phyloP scores from a whole-genome alignment of 441 rosid genomes.

The Gossypium gossypioides region DNA sequence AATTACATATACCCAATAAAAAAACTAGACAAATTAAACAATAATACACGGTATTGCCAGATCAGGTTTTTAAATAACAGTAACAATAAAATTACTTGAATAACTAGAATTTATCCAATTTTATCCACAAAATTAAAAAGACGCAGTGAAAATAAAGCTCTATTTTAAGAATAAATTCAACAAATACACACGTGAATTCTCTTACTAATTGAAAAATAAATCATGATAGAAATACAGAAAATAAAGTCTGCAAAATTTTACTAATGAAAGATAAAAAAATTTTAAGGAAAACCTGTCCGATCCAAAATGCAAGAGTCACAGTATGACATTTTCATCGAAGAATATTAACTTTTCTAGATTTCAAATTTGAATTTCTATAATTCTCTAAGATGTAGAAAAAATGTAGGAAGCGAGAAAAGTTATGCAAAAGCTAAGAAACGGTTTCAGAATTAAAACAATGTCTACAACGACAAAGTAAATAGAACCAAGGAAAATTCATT shows the following conservation, averaged over 20 bases:
- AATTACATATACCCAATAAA: conserved; percentile 30
- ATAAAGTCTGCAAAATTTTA: not conserved
- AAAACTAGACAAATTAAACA: conserved; percentile 14
- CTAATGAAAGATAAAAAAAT: not conserved
- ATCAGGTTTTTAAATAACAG: not conserved
- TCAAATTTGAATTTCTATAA: not conserved
- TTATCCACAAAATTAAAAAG: conserved; percentile 6
- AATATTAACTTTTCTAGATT: not conserved
- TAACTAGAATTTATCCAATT: not conserved
- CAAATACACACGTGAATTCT: not conserved
- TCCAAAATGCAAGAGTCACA: not conserved
- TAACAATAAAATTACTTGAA: not conserved
- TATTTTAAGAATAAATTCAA: not conserved
- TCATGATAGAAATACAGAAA: not conserved
- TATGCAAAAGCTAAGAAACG: not conserved
- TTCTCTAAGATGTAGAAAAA: not conserved
- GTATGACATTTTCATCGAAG: not conserved
- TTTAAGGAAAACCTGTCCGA: not conserved
- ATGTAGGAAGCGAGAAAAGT: not conserved
- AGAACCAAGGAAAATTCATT: conserved; percentile 12
- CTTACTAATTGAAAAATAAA: not conserved
- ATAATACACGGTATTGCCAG: conserved; percentile 14
- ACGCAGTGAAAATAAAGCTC: not conserved
- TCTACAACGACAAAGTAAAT: conserved; percentile 15
- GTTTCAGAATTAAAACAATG: conserved; percentile 23